Evolutionary conservation across 257 asterid genomes (phyloP), one percentile per base, ranked within the genome.

Genomic region (Ajuga chamaepitys): DNA sequence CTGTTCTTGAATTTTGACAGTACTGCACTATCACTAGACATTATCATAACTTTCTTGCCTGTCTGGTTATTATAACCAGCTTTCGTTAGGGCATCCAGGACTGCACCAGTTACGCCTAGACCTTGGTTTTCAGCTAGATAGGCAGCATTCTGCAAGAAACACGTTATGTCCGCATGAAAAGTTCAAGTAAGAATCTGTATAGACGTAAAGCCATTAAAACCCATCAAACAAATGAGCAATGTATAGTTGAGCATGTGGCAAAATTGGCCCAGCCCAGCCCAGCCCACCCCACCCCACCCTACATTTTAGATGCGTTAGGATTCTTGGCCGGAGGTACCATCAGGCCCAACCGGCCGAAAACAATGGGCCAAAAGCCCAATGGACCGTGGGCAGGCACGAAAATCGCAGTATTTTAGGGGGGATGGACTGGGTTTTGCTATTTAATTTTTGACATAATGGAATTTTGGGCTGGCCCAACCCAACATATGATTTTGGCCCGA

Each of bases 91-190:
- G 88, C 67, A 21, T 72, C 81, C 66, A 85, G 26, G 70, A 90
- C 96, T 13, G 87, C 95, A 60, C 42, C 86, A 4, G 82, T 77
- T 25, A 90, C 78, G 34, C 74, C 88, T 42, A 90, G 78, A 34
- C 99, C 96, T 73, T 77, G 88, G 3, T 75, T 78, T 56, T 44
- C 56, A 7, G 96, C 96, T 5, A 94, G 82, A 81, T 86, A 90
- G 61, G 83, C 86, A 21, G 95, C 97, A 74, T 90, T 69, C 97
- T 94, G 86, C 61, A 70, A 37, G 54, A 12, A 42, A 26, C 52
- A 42, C 38, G 4, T 61, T 25, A 22, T 35, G 4, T 8, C 21
- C 9, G 18, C 17, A 21, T 18, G 1, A 35, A 7, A 13, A 21
- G 38, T 21, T 21, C 37, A 40, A 22, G 18, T 3, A 11, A 37